Base-by-base conservation (phyloP, 2,329 filamentous ascomycete species). In the Atkinsonella texensis region DNA sequence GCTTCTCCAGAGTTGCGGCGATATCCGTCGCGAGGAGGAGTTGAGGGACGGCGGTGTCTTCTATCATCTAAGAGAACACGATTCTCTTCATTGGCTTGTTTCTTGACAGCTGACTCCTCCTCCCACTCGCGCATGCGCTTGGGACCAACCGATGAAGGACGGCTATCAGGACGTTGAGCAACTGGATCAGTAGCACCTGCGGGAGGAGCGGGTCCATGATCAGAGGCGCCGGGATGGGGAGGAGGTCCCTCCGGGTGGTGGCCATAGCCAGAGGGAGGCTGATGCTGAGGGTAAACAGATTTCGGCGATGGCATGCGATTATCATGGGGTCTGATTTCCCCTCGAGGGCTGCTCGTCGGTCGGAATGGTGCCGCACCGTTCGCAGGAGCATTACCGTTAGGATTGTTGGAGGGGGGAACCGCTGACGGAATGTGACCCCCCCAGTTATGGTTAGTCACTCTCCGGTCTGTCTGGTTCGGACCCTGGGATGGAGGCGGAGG, bases 91-190 rank as follows among this genome's bases (percentile, higher is more conserved):
- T 83, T 95, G 10, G 87, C 84, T 55, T 87, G 82, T 72, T 96
- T 96, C 73, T 96, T 95, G 44, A 76, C 75, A 4, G 82, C 71
- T 20, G 80, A 72, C 38, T 94, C 89, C 38, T 91, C 85, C 58
- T 97, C 93, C 90, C 93, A 96, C 62, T 97, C 93, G 47, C 90
- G 84, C 65, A 83, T 78, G 53, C 93, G 81, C 76, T 98, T 98
- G 52, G 85, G 81, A 3, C 79, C 80, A 11, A 87, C 85, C 39
- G 89, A 94, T 1, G 84, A 70, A 17, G 89, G 87, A n/a, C 89
- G 80, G 52, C 95, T 77, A 50, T 80, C 77, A 54, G 79, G 72
- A 50, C 70, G 68, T 52, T 76, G 84, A 54, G 79, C 75, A 23
- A 80, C 79, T 62, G 91, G 85, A 46, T 84, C 83, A 45, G 84